phyloP scores from a whole-genome alignment of 2,329 filamentous ascomycete species.

The Ascocoryne sarcoides region DNA sequence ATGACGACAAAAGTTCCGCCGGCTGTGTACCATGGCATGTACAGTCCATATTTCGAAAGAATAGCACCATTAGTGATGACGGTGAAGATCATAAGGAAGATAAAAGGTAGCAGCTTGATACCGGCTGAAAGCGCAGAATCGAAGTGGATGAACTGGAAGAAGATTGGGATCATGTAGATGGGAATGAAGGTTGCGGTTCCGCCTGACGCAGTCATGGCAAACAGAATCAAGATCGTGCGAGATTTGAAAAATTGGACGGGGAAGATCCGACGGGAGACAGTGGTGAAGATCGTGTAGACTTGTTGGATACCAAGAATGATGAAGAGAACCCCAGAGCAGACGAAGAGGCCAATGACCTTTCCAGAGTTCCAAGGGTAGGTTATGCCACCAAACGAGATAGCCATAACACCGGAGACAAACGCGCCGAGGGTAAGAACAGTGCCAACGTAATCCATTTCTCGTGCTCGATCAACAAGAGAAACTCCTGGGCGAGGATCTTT shows the following conservation, averaged over 20 bases:
- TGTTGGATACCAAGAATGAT: constrained; percentile 17
- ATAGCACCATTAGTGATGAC: constrained; percentile 29
- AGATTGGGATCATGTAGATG: constrained; percentile 37
- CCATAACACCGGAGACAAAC: constrained; percentile 29
- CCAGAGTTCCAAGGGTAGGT: constrained; percentile 25
- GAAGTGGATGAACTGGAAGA: constrained; percentile 42
- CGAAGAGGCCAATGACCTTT: constrained; percentile 28
- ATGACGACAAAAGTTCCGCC: constrained; percentile 30
- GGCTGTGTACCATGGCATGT: constrained; percentile 32
- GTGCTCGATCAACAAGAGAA: constrained; percentile 13
- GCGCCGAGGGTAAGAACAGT: constrained; percentile 27
- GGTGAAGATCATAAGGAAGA: constrained; percentile 29
- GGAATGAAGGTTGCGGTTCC: constrained; percentile 20
- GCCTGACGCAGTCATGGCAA: constrained; percentile 28
- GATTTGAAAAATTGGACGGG: constrained; percentile 30
- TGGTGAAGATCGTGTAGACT: constrained; percentile 25
- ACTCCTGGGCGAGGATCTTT: constrained; percentile 27
- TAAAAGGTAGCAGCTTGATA: constrained; percentile 31
- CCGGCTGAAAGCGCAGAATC: constrained; percentile 38
- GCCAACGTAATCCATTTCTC: constrained; percentile 24
- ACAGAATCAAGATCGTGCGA: constrained; percentile 29
- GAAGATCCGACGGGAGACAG: constrained; percentile 20
- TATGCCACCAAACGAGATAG: constrained; percentile 28
- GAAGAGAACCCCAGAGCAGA: constrained; percentile 35
- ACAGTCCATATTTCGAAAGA: constrained; percentile 30